These are phyloP conservation scores for Annulohypoxylon maeteangense DNA, from an alignment of 495 filamentous ascomycete genomes.

Conservation along the genomic window DNA sequence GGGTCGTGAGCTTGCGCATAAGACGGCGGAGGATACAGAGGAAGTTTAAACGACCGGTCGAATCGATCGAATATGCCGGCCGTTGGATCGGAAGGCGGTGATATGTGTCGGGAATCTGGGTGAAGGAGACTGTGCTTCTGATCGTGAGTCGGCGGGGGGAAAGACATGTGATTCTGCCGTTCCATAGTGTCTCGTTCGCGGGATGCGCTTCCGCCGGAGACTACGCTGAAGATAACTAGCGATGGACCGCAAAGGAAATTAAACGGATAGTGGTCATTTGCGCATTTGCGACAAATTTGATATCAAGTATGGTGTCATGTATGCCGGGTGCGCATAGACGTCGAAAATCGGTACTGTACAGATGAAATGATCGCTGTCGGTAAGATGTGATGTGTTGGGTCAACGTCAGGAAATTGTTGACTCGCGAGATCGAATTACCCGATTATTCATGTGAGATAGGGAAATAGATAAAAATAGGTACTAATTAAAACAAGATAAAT, in stretches of 20 bases:
- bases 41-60: constrained; percentile 45
- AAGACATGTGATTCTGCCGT: constrained; percentile 45
- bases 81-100: constrained; percentile 34
- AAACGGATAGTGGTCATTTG: constrained; percentile 34
- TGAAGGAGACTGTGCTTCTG: constrained; percentile 39
- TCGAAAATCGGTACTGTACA: constrained; percentile 31
- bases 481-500: constrained; percentile 18
- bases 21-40: constrained; percentile 50
- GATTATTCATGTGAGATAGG: constrained; percentile 29
- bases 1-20: constrained; percentile 57
- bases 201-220: constrained; percentile 31
- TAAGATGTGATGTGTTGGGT: constrained; percentile 9
- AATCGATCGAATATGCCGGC: constrained; percentile 31
- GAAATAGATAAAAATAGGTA: background rate
- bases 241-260: constrained; percentile 28
- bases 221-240: constrained; percentile 18
- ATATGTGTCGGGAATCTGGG: constrained; percentile 32
- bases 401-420: constrained; percentile 15
- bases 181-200: constrained; percentile 35
- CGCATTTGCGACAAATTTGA: constrained; percentile 23
- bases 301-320: constrained; percentile 5
- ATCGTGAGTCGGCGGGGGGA: constrained; percentile 39
- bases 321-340: constrained; percentile 29
- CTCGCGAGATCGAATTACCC: constrained; percentile 30
- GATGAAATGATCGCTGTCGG: constrained; percentile 13